Percentiles rank a stretch among this genome's conserved stretches.
Conservation (phyloP, 1,284 basidiomycete genomes). For the Trametes polyzona region DNA sequence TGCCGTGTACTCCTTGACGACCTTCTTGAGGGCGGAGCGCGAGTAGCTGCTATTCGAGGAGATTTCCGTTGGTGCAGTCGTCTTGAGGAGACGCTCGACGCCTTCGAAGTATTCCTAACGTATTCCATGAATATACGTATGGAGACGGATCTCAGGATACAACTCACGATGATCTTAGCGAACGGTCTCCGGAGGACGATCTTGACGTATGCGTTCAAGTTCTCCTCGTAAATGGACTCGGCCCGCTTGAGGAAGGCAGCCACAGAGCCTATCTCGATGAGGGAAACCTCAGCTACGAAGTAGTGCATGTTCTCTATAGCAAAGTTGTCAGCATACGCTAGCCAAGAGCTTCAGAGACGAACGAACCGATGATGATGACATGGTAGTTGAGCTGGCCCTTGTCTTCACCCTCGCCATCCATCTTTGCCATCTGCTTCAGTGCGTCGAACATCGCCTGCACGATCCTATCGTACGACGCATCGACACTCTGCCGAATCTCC, state of each 20-base stretch:
- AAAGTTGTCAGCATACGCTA: background rate
- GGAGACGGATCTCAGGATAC: background rate
- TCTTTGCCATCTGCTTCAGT: constrained; percentile 91
- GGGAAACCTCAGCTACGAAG: constrained; percentile 82
- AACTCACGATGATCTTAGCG: constrained; percentile 82
- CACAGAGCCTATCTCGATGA: constrained; percentile 72
- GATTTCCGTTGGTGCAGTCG: constrained; percentile 82
- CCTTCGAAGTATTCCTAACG: constrained; percentile 92
- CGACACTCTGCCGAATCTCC: constrained; percentile 79
- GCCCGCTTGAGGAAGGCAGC: constrained; percentile 74
- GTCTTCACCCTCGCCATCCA: constrained; percentile 91
- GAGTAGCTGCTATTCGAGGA: constrained; percentile 79
- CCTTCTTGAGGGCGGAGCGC: constrained; percentile 79
- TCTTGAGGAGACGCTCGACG: constrained; percentile 83
- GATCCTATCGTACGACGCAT: constrained; percentile 87
- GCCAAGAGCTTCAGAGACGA: background rate
- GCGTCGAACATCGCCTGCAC: constrained; percentile 90
- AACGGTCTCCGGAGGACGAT: constrained; percentile 88
- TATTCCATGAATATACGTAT: background rate
- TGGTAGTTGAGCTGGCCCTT: constrained; percentile 97
- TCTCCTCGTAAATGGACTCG: constrained; percentile 86
- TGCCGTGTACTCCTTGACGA: constrained; percentile 82
- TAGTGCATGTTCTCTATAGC: constrained; percentile 92
- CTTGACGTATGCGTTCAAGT: constrained; percentile 84
- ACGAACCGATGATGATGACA: constrained; percentile 90